Evolutionary conservation across 2,329 filamentous ascomycete species (phyloP).

Genomic region (Alternaria gansuensis): DNA sequence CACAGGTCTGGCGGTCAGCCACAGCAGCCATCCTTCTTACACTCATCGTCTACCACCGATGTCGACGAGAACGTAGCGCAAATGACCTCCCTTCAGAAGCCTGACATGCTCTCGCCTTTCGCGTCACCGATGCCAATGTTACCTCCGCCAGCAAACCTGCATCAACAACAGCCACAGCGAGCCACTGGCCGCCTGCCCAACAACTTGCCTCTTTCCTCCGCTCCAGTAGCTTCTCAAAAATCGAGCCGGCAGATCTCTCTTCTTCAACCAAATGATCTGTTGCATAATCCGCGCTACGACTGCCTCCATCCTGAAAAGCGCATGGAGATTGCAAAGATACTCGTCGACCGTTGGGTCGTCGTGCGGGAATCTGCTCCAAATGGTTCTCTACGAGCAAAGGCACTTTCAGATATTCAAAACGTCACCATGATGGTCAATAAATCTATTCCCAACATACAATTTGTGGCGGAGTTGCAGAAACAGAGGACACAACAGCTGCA

Average conservation of each 20-base stretch:
- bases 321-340: background rate
- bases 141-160: background rate
- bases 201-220: background rate
- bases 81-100: background rate
- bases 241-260: background rate
- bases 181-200: background rate
- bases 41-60: constrained; percentile 18
- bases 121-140: background rate
- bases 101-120: background rate
- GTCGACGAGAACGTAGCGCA: constrained; percentile 5
- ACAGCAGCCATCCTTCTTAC: constrained; percentile 2
- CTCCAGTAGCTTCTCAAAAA: background rate
- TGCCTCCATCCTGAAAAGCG: background rate
- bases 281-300: constrained; percentile 2
- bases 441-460: background rate
- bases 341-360: constrained; percentile 1
- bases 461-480: background rate
- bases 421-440: background rate
- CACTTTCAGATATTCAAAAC: background rate
- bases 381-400: background rate
- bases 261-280: constrained; percentile 7
- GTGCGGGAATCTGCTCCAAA: background rate
- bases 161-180: background rate
- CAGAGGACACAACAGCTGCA: background rate
- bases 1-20: background rate